Evolutionary conservation across 2,329 filamentous ascomycete species (phyloP), one percentile per base, ranked within the genome.

Genomic region (Paracoccidioides brasiliensis): DNA sequence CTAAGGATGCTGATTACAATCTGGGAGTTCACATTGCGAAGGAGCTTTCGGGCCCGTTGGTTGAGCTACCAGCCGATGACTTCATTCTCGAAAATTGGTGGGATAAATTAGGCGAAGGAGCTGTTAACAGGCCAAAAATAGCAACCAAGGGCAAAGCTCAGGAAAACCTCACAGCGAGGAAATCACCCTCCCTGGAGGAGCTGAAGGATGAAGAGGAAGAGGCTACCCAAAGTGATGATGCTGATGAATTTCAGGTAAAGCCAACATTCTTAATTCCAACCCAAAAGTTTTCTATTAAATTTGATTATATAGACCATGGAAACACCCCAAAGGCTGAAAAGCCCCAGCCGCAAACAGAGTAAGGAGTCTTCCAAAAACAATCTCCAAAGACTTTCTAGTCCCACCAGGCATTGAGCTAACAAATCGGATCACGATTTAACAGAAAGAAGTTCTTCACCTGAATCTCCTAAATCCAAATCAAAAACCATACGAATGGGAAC

Each of bases 21-120:
- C 32, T 66, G 46, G 67, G 63, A 42, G 58, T 57, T 32, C 64
- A 64, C 55, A 56, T 69, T n/a, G 49, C 66, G 0, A 58, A 59
- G 30, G 66, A 67, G 40, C 38, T 66, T 10, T 59, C 60, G 15
- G 22, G 35, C 32, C 49, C 43, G 8, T 42, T 22, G 12, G 10
- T 35, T 37, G 46, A 52, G 12, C 30, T 9, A 30, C 22, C 14
- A 12, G 32, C 7, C 37, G 33, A 40, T 9, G 51, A 38, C 10
- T 43, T 43, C 15, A 30, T 51, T 30, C 28, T 35, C 37, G 52
- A 56, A 9, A 40, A 37, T 22, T 55, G 54, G 54, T 55, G 54
- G 54, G 44, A 37, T 15, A 35, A 52, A 22, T 38, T 55, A n/a
- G 41, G 32, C 30, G n/a, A 22, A 8, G 33, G 32, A 43, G 2